Base-by-base conservation (phyloP, 768 basidiomycete species). In the Psilocybe cubensis region DNA sequence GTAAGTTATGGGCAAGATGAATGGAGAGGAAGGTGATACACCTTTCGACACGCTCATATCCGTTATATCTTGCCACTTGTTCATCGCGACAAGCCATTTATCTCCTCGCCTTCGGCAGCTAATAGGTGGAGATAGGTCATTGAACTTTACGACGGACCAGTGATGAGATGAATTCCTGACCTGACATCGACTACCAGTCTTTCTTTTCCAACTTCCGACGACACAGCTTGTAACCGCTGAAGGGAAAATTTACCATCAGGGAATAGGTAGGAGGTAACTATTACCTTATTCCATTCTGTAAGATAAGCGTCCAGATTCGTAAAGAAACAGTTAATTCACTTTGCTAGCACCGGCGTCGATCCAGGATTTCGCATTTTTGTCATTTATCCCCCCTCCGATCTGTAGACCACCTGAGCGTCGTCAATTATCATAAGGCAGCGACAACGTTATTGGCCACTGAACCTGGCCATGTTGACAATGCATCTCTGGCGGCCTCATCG, bases 221-320 rank as follows among this genome's bases (percentile, higher is more conserved):
- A 87, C 14, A 98, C 73, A 0, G 70, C 72, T 63, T 83, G 74
- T 25, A 99, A 76, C 47, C 92, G 77, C 42, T 89, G 84, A 59
- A 88, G 70, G 17, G 88, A 89, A 75, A 98, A 96, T 60, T 80
- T 85, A 2, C 79, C 88, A n/a, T 74, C 71, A 0, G 97, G 96
- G 61, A 99, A 99, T 41, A 99, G 85, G 73, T 88, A 93, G 11
- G 96, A 97, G 3, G 97, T 99, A n/a, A 99, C 91, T 52, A 99
- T 98, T 63, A 98, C 87, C 96, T 98, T 64, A 4, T 45, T 31
- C 27, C 12, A 41, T 58, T n/a, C 44, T 52, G 53, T 25, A 12
- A 57, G 35, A 28, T 31, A 43, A 10, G 38, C 49, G 45, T 10
- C 27, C 29, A 29, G 17, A 10, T 24, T 35, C 48, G 29, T n/a